Evolutionary conservation across 345 rosid species (phyloP).

Genomic region (Ceriops decandra): DNA sequence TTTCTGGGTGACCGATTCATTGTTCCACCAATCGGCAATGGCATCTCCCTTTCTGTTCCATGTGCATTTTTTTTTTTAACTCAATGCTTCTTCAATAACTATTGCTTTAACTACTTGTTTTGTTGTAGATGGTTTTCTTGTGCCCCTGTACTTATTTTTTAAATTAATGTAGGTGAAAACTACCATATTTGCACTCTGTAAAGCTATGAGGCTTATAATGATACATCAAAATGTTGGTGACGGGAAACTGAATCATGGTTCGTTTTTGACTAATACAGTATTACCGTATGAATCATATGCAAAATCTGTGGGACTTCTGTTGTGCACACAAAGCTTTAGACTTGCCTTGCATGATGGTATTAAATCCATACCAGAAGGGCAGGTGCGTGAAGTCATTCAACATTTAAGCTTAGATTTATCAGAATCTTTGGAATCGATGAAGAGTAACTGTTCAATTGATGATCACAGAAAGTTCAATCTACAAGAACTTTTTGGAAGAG

Average conservation of each 20-base stretch:
- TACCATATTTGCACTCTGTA: conserved; percentile 59
- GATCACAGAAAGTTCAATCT: conserved; percentile 28
- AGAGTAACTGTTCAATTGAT: conserved; percentile 25
- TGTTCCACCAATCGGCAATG: not conserved
- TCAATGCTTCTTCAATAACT: not conserved
- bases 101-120: not conserved
- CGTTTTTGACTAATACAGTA: conserved; percentile 18
- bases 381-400: conserved; percentile 61
- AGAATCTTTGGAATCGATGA: conserved; percentile 68
- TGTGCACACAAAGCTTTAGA: conserved; percentile 53
- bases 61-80: not conserved
- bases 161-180: conserved; percentile 57
- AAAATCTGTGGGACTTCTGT: conserved; percentile 46
- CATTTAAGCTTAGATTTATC: conserved; percentile 56
- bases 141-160: conserved; percentile 12
- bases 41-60: not conserved
- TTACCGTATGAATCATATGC: conserved; percentile 34
- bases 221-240: conserved; percentile 18
- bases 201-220: conserved; percentile 57
- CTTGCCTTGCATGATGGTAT: conserved; percentile 51
- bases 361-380: conserved; percentile 84
- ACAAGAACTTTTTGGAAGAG: conserved; percentile 58
- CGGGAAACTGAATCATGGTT: conserved; percentile 22
- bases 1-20: not conserved
- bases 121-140: conserved; percentile 15